These are phyloP conservation scores for Lipomyces spencermartinsiae DNA, from an alignment of 805 yeast species.

Conservation along the genomic window DNA sequence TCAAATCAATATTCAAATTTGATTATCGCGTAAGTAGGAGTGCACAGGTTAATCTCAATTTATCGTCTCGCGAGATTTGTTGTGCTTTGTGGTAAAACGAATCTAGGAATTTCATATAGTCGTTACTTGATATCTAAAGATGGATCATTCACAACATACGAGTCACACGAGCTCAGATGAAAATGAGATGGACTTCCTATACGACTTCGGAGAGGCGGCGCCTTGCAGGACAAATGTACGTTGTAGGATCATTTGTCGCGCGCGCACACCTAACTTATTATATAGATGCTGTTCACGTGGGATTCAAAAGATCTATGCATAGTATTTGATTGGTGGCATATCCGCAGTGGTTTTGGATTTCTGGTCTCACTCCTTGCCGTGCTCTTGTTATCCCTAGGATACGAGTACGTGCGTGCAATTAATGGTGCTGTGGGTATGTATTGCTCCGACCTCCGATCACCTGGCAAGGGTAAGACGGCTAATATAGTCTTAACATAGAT, in stretches of 20 bases:
- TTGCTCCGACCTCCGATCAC: background rate
- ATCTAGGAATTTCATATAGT: background rate
- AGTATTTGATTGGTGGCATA: conserved; percentile 81
- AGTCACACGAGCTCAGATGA: background rate
- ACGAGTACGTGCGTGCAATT: conserved; percentile 60
- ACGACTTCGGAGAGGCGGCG: background rate
- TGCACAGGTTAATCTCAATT: too few species aligned
- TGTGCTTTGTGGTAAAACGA: too few species aligned
- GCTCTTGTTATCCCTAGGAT: conserved; percentile 58
- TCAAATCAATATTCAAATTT: too few species aligned
- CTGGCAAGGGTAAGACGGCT: background rate
- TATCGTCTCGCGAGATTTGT: too few species aligned
- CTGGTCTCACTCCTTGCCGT: conserved; percentile 59
- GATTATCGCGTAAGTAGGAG: too few species aligned
- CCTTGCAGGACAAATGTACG: conserved; percentile 6
- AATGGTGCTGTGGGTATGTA: conserved; percentile 1
- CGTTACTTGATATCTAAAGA: background rate
- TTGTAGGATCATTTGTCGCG: background rate
- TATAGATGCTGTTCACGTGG: conserved; percentile 76
- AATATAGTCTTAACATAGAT: background rate
- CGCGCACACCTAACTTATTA: background rate
- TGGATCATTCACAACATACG: conserved; percentile 8
- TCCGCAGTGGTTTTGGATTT: conserved; percentile 59
- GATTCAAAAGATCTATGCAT: conserved; percentile 74
- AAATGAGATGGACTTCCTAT: background rate